phyloP scores from a whole-genome alignment of 108 stramenopile species.

The Skeletonema marinoi region DNA sequence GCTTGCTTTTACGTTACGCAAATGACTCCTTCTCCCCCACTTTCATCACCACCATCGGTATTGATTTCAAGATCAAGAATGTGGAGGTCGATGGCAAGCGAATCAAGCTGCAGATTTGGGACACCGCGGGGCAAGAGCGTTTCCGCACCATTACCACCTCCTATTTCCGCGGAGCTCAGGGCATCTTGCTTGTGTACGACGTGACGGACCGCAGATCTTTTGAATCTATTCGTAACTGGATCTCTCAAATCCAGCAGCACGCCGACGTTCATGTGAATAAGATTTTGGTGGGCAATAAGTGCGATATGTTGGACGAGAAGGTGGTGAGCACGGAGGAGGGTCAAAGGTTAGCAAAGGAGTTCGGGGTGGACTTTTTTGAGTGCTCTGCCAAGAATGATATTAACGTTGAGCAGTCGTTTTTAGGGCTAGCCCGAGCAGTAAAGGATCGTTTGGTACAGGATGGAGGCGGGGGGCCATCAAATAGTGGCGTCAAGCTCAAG shows the following conservation, averaged over 20 bases:
- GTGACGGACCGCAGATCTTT: slow-evolving; percentile 98
- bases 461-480: slow-evolving; percentile 75
- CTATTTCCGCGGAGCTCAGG: slow-evolving; percentile 97
- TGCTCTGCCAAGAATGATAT: slow-evolving; percentile 96
- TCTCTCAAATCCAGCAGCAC: slow-evolving; percentile 95
- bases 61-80: slow-evolving; percentile 98
- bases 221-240: slow-evolving; percentile 98
- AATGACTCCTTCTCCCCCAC: slow-evolving; percentile 98
- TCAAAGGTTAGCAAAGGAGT: slow-evolving; percentile 85
- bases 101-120: slow-evolving; percentile 96
- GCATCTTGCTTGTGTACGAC: slow-evolving; percentile 98
- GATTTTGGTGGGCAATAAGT: slow-evolving; percentile 98
- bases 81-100: slow-evolving; percentile 91
- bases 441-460: slow-evolving; percentile 86
- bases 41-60: slow-evolving; percentile 99
- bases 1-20: slow-evolving; percentile 97
- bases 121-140: slow-evolving; percentile 90
- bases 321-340: slow-evolving; percentile 89
- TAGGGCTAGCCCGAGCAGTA: slow-evolving; percentile 80
- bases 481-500: slow-evolving; percentile 43
- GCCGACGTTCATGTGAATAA: slow-evolving; percentile 97
- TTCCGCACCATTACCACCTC: slow-evolving; percentile 94
- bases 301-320: slow-evolving; percentile 95
- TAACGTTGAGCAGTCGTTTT: slow-evolving; percentile 91
- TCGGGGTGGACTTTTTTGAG: slow-evolving; percentile 96